Percentiles rank a stretch among this genome's conserved stretches.
phyloP scores from a whole-genome alignment of 345 rosid genomes.

The Turnera subulata region DNA sequence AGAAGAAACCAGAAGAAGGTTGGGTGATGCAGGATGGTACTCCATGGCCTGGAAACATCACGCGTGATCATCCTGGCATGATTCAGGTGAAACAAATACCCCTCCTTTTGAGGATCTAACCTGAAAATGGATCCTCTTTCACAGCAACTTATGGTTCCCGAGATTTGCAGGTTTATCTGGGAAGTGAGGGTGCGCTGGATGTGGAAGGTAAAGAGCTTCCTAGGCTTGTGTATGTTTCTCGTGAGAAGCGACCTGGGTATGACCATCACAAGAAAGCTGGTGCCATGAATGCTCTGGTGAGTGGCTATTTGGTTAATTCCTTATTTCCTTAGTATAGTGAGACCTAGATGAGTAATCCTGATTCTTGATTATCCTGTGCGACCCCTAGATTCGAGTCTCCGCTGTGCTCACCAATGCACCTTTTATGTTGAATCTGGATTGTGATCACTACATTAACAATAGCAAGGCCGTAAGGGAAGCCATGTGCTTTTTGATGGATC shows the following conservation, averaged over 20 bases:
- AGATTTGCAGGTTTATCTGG: constrained; percentile 74
- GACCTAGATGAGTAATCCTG: constrained; percentile 1
- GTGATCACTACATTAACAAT: constrained; percentile 95
- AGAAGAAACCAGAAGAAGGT: constrained; percentile 97
- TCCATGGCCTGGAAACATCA: constrained; percentile 98
- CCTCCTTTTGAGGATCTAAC: background rate
- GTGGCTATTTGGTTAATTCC: constrained; percentile 10
- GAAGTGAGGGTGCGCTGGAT: constrained; percentile 88
- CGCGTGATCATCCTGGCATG: constrained; percentile 99
- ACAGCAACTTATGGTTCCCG: background rate
- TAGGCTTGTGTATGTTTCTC: constrained; percentile 84
- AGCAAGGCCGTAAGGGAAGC: constrained; percentile 88
- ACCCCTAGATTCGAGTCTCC: constrained; percentile 77
- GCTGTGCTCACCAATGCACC: constrained; percentile 97
- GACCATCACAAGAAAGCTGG: constrained; percentile 98
- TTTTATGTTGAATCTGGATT: constrained; percentile 82
- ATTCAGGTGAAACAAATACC: constrained; percentile 58
- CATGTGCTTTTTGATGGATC: constrained; percentile 98
- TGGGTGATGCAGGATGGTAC: constrained; percentile 99
- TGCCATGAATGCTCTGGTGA: constrained; percentile 94
- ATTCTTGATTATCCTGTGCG: background rate
- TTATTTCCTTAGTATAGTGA: background rate
- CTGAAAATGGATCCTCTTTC: background rate
- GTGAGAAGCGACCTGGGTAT: constrained; percentile 96
- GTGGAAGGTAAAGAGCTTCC: constrained; percentile 92